Percentiles rank a stretch among this genome's conserved stretches.
Evolutionary conservation across 192 early-diverging fungal genomes (phyloP).

Genomic region (Coemansia aciculifera): DNA sequence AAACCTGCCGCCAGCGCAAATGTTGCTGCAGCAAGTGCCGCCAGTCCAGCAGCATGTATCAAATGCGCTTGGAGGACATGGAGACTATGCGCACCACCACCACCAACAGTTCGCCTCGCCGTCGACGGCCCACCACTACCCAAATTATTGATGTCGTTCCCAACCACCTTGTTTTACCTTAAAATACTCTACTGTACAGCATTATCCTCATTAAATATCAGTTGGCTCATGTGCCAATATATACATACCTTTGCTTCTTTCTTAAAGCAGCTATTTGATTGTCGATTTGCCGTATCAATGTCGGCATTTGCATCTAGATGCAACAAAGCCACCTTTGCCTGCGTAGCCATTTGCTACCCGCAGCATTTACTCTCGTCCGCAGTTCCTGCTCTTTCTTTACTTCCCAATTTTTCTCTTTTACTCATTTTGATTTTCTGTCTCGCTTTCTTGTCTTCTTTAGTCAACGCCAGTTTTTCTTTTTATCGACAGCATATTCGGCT

Average conservation of each 20-base stretch:
- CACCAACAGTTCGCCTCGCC: conserved; percentile 15
- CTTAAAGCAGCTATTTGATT: no score
- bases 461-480: no score
- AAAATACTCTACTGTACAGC: conserved; percentile 22
- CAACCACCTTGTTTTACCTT: background rate
- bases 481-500: no score
- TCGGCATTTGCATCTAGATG: background rate
- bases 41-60: conserved; percentile 16
- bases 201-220: background rate
- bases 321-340: no score
- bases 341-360: no score
- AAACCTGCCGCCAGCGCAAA: conserved; percentile 46
- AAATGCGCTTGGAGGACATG: background rate
- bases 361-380: no score
- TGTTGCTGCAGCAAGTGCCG: conserved; percentile 46
- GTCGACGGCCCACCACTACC: conserved; percentile 18
- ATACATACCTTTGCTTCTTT: background rate
- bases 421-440: no score
- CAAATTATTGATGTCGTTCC: conserved; percentile 8
- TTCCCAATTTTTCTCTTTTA: no score
- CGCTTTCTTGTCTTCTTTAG: no score
- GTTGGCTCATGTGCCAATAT: background rate
- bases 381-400: no score
- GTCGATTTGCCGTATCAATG: background rate
- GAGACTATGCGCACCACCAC: conserved; percentile 17